Percentiles rank a stretch among this genome's conserved stretches.
Evolutionary conservation across 768 basidiomycete genomes (phyloP).

Genomic region (Leccinum fibrillosum): DNA sequence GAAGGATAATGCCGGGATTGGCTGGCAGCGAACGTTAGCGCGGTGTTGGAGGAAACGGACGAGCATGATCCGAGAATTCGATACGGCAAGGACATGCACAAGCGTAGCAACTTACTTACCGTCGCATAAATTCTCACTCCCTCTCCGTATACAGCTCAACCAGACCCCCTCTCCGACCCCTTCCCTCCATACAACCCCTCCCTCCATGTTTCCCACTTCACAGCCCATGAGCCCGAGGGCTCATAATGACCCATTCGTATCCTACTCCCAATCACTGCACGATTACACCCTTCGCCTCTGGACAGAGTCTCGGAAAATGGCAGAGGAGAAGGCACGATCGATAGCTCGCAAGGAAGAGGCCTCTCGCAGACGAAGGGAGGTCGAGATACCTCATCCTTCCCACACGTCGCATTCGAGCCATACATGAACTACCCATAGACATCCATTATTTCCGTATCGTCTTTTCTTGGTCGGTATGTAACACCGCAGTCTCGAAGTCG

Average conservation of each 20-base stretch:
- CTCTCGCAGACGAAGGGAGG: constrained; percentile 24
- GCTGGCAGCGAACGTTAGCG: background rate
- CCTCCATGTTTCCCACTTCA: constrained; percentile 16
- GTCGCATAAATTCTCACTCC: constrained; percentile 27
- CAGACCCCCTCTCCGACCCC: background rate
- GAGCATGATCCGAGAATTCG: constrained; percentile 20
- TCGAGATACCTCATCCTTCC: constrained; percentile 3
- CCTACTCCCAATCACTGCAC: constrained; percentile 63
- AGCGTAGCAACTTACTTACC: constrained; percentile 3
- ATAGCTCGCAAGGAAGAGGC: constrained; percentile 28
- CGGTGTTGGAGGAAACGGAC: constrained; percentile 11
- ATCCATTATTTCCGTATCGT: background rate
- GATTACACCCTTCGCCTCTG: constrained; percentile 65
- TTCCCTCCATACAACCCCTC: constrained; percentile 11
- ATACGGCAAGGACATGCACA: constrained; percentile 9
- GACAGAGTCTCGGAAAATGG: constrained; percentile 60
- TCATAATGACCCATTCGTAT: constrained; percentile 37
- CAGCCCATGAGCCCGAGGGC: constrained; percentile 3
- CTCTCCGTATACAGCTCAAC: constrained; percentile 6
- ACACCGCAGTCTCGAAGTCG: constrained; percentile 1
- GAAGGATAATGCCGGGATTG: background rate
- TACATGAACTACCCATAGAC: constrained; percentile 13
- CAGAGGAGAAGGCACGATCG: constrained; percentile 47
- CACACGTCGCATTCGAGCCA: constrained; percentile 9
- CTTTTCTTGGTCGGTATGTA: constrained; percentile 16